Percentiles rank a stretch among this genome's conserved stretches.
phyloP scores from a whole-genome alignment of 345 rosid genomes.

The Gossypium anomalum region DNA sequence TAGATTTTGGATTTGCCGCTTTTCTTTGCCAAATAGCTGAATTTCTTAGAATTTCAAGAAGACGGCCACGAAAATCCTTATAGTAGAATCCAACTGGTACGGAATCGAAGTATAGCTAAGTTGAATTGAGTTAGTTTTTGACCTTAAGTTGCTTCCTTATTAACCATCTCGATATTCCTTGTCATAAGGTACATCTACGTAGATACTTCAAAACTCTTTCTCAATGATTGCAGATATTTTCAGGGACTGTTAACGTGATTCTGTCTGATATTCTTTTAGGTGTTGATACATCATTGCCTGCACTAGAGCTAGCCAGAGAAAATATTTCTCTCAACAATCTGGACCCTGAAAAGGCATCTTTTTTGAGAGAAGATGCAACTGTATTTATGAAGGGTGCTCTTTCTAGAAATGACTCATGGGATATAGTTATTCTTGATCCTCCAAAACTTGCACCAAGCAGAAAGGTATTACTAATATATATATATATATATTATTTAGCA shows the following conservation, averaged over 20 bases:
- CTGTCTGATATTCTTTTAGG: slow-evolving; percentile 37
- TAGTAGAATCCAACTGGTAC: neutral
- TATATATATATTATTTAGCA: neutral
- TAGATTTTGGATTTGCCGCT: neutral
- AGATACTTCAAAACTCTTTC: neutral
- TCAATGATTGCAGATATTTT: neutral
- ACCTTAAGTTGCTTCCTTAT: neutral
- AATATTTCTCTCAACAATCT: slow-evolving; percentile 65
- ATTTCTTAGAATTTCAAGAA: neutral
- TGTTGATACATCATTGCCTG: slow-evolving; percentile 76
- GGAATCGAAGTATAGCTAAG: neutral
- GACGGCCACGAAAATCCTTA: neutral
- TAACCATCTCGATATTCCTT: neutral
- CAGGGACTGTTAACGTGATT: neutral
- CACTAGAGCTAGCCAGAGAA: slow-evolving; percentile 84
- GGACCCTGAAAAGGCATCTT: slow-evolving; percentile 56
- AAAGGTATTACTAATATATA: slow-evolving; percentile 41
- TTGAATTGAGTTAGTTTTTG: neutral
- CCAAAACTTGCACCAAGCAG: slow-evolving; percentile 79
- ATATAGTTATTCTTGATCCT: slow-evolving; percentile 82
- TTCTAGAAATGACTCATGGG: slow-evolving; percentile 77
- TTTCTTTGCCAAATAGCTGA: neutral
- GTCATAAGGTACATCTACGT: neutral
- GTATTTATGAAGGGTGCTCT: slow-evolving; percentile 75
- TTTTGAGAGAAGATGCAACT: slow-evolving; percentile 67